A percentile compares a stretch with the other conserved stretches of the same genome.
These are phyloP conservation scores for Hansenula lynferdii DNA, from an alignment of 1,139 yeast species.

Conservation along the genomic window DNA sequence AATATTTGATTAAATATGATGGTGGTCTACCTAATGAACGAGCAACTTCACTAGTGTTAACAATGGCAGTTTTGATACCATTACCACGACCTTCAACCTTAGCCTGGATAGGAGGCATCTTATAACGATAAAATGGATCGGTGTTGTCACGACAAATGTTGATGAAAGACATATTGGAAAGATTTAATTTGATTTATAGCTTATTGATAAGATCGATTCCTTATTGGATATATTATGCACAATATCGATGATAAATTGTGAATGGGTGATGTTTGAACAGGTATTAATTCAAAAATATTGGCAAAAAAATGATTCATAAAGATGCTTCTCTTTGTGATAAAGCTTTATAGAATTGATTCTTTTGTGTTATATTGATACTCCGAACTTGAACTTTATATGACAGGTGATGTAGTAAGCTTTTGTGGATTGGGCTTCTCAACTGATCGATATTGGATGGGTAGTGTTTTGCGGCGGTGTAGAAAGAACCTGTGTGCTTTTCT, in stretches of 20 bases:
- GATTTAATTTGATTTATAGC: not conserved
- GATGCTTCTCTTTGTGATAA: not conserved
- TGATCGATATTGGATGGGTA: too few species aligned
- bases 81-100: conserved; percentile 99
- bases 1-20: conserved; percentile 84
- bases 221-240: conserved; percentile 1
- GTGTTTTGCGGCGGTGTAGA: too few species aligned
- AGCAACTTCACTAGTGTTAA: conserved; percentile 89
- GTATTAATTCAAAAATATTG: not conserved
- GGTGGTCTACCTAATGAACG: conserved; percentile 94
- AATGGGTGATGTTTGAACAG: conserved; percentile 1
- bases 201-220: not conserved
- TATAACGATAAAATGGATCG: conserved; percentile 98
- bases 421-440: too few species aligned
- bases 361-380: not conserved
- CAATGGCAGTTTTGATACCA: conserved; percentile 95
- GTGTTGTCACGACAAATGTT: conserved; percentile 96
- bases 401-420: too few species aligned
- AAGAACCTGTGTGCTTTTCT: too few species aligned
- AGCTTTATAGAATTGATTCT: not conserved
- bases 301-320: conserved; percentile 5
- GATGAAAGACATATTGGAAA: conserved; percentile 65
- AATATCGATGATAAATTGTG: not conserved
- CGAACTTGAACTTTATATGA: too few species aligned
- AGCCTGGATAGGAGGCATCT: conserved; percentile 97